phyloP scores from a whole-genome alignment of 768 basidiomycete species.

The Rhizopogon salebrosus region DNA sequence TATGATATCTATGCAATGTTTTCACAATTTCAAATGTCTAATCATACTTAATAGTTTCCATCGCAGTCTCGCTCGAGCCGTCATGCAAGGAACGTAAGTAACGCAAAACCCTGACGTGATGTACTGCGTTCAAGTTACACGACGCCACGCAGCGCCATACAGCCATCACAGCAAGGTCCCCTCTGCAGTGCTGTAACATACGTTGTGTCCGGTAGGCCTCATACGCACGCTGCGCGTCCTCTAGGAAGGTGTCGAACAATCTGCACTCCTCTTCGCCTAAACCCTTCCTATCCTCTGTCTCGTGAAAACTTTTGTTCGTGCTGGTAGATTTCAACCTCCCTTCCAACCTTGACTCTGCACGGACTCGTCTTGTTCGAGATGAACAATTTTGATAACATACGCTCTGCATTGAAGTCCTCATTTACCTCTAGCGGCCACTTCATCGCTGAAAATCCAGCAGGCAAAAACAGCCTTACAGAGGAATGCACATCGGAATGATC shows the following conservation, averaged over 20 bases:
- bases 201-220: slow-evolving; percentile 3
- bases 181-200: no score
- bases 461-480: slow-evolving; percentile 22
- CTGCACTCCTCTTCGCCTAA: slow-evolving; percentile 6
- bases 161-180: no score
- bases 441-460: slow-evolving; percentile 19
- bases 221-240: slow-evolving; percentile 15
- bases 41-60: not conserved
- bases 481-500: no score
- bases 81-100: not conserved
- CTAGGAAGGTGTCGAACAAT: slow-evolving; percentile 9
- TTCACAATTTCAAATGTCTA: not conserved
- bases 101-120: no score
- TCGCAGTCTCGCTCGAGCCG: not conserved
- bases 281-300: slow-evolving; percentile 4
- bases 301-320: not conserved
- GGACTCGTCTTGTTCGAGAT: slow-evolving; percentile 17
- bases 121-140: no score
- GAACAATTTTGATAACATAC: slow-evolving; percentile 16
- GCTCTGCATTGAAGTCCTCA: slow-evolving; percentile 1
- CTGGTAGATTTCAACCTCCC: slow-evolving; percentile 10
- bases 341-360: slow-evolving; percentile 19
- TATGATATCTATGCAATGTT: not conserved
- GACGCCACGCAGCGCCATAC: no score
- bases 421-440: slow-evolving; percentile 12